Evolutionary conservation across 2,329 filamentous ascomycete species (phyloP).

Genomic region (Leptodontidium sp.): DNA sequence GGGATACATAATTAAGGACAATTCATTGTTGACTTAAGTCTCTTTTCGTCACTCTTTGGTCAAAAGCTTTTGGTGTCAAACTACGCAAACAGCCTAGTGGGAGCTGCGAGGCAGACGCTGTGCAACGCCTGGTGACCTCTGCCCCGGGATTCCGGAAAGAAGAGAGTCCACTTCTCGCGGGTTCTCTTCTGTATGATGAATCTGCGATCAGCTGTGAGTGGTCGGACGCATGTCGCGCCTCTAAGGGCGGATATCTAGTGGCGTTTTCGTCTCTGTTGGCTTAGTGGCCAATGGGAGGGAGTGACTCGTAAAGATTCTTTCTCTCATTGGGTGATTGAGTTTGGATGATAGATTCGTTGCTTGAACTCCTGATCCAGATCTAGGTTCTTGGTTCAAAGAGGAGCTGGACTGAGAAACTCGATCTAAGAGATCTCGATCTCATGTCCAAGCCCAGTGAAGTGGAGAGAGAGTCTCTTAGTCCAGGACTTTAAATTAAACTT

Average conservation of each 20-base stretch:
- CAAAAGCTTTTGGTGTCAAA: neutral
- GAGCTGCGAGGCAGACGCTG: neutral
- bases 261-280: neutral
- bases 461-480: too few relatives aligned
- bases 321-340: neutral
- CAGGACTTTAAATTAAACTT: neutral
- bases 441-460: too few relatives aligned
- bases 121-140: slow-evolving; percentile 7
- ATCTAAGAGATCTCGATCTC: too few relatives aligned
- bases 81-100: neutral
- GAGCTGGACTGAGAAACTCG: too few relatives aligned
- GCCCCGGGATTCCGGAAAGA: neutral
- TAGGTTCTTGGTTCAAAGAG: too few relatives aligned
- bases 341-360: neutral
- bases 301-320: neutral
- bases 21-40: neutral
- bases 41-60: neutral
- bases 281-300: neutral
- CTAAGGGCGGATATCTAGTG: neutral
- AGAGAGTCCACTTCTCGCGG: neutral
- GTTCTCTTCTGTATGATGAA: too few relatives aligned
- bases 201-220: neutral
- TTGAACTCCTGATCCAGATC: too few relatives aligned
- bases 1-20: neutral
- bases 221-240: slow-evolving; percentile 3